Percentiles rank a stretch among this genome's conserved stretches.
Evolutionary conservation across 148 eudicot species (phyloP).

Genomic region (Fagopyrum homotropicum): DNA sequence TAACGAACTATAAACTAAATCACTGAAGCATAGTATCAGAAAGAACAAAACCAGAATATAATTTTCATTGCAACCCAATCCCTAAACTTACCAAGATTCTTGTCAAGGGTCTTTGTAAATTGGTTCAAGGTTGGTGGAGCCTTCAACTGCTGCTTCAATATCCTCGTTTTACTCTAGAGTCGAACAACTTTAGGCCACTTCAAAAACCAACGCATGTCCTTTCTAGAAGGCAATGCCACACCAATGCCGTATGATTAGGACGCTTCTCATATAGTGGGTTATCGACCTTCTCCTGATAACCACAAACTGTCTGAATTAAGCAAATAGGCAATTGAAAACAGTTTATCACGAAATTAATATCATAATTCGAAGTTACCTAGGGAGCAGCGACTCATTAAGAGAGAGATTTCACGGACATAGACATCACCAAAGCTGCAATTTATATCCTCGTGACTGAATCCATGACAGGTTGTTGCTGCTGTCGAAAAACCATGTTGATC

Average conservation of each 20-base stretch:
- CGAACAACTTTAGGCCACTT: constrained; percentile 61
- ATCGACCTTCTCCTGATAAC: constrained; percentile 37
- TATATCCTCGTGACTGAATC: no score
- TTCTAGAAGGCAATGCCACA: constrained; percentile 66
- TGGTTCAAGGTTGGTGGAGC: constrained; percentile 64
- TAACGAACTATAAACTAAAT: no score
- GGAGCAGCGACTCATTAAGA: no score
- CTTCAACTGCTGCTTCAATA: constrained; percentile 63
- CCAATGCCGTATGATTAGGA: constrained; percentile 66
- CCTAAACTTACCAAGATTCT: constrained; percentile 41
- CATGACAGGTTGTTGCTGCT: no score
- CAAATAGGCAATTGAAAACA: not conserved
- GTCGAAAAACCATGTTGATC: no score
- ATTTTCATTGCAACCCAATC: not conserved
- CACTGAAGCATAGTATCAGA: no score
- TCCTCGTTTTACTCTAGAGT: constrained; percentile 55
- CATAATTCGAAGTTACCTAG: no score
- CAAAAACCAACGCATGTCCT: constrained; percentile 48
- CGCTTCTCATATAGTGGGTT: constrained; percentile 58
- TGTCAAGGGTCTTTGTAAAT: constrained; percentile 67
- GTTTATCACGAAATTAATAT: no score
- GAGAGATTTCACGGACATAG: no score
- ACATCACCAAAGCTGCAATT: no score
- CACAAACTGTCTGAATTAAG: not conserved
- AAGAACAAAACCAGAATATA: no score